Evolutionary conservation across 106 monocot genomes (phyloP).

Genomic region (Posidonia australis): DNA sequence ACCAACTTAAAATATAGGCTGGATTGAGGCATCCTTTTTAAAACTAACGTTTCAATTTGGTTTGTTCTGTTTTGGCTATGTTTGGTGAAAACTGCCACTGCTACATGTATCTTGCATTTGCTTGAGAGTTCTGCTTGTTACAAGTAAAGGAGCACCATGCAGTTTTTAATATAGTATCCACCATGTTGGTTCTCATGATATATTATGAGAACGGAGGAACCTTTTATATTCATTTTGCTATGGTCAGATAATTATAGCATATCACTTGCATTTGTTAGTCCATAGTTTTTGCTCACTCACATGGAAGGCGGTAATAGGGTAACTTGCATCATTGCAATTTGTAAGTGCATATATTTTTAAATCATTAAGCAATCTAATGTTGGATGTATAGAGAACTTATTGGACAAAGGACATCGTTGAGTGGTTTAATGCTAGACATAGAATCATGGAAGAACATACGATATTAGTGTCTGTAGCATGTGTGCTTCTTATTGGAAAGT

Average conservation of each 20-base stretch:
- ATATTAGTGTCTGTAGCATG: neutral
- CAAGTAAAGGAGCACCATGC: too few relatives aligned
- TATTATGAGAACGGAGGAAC: too few relatives aligned
- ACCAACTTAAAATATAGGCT: too few relatives aligned
- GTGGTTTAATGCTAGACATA: neutral
- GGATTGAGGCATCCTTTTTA: too few relatives aligned
- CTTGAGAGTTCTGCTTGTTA: too few relatives aligned
- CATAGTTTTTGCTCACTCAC: neutral
- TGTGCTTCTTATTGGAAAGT: neutral
- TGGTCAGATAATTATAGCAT: neutral
- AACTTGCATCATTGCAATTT: too few relatives aligned
- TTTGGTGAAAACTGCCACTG: too few relatives aligned
- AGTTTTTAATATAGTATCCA: too few relatives aligned
- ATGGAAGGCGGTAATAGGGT: neutral
- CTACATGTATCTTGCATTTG: too few relatives aligned
- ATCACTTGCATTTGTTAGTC: neutral
- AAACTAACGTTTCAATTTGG: too few relatives aligned
- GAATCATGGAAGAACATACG: neutral
- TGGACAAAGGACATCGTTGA: neutral
- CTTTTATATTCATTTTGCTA: neutral
- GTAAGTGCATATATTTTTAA: too few relatives aligned
- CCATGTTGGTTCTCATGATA: neutral
- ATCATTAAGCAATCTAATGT: neutral
- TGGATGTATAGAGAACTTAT: neutral
- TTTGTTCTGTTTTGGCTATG: too few relatives aligned